These are phyloP conservation scores for Polytrichum commune DNA, from an alignment of 225 moss, liverwort and hornwort genomes.

Conservation along the genomic window DNA sequence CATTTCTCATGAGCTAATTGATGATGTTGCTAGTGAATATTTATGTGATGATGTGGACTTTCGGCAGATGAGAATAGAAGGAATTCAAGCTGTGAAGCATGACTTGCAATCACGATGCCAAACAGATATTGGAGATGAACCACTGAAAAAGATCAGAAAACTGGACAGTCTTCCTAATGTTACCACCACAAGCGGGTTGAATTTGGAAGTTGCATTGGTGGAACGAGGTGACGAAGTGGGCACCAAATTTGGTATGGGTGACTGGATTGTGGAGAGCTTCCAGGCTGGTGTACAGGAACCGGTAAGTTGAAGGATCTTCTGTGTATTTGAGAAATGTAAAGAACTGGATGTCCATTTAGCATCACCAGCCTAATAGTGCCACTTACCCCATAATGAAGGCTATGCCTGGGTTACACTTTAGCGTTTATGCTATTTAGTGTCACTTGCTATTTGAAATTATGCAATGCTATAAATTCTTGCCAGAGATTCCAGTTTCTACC, in stretches of 20 bases:
- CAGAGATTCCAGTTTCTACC: too few relatives aligned
- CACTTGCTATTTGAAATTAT: too few relatives aligned
- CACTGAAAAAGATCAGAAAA: conserved; percentile 28
- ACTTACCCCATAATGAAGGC: too few relatives aligned
- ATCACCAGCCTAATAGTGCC: too few relatives aligned
- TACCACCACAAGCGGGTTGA: conserved; percentile 69
- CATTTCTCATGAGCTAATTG: too few relatives aligned
- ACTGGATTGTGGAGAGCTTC: conserved; percentile 83
- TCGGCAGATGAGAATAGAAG: conserved; percentile 80
- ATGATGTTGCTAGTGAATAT: too few relatives aligned
- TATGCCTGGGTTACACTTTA: too few relatives aligned
- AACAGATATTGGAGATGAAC: conserved; percentile 5
- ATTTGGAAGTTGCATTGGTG: conserved; percentile 72
- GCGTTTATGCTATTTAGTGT: too few relatives aligned
- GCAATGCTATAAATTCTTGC: too few relatives aligned
- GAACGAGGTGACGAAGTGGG: conserved; percentile 52
- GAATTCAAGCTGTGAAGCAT: conserved; percentile 80
- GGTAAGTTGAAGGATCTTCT: conserved; percentile 34
- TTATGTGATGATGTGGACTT: background rate
- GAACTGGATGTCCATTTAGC: too few relatives aligned
- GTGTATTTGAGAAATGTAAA: too few relatives aligned
- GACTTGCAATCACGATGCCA: conserved; percentile 8
- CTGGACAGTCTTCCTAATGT: conserved; percentile 38
- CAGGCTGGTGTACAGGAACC: conserved; percentile 75
- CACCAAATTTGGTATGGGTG: conserved; percentile 50